Evolutionary conservation across 805 yeast genomes (phyloP).

Genomic region (Wickerhamiella sergipiensis): DNA sequence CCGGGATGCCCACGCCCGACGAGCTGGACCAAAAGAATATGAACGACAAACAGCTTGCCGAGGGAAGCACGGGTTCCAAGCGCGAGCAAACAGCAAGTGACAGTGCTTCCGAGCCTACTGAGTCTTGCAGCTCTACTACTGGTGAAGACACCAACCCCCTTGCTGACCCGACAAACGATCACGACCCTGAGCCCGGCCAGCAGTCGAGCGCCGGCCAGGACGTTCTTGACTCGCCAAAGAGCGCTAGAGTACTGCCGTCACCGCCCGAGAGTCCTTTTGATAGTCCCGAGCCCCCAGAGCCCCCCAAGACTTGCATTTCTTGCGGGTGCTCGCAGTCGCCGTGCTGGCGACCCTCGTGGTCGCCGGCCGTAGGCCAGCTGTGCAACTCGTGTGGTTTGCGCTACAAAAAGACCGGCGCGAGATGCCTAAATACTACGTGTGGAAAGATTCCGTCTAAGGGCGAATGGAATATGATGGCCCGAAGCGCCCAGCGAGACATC

Average conservation of each 20-base stretch:
- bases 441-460: constrained; percentile 91
- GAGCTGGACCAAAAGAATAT: background rate
- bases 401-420: constrained; percentile 84
- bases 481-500: background rate
- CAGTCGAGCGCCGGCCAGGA: background rate
- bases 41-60: background rate
- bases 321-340: constrained; percentile 88
- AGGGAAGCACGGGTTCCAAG: too few relatives aligned
- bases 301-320: constrained; percentile 45
- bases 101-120: too few relatives aligned
- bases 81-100: too few relatives aligned
- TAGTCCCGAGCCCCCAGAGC: background rate
- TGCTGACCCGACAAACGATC: background rate
- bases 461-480: constrained; percentile 78
- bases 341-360: constrained; percentile 98
- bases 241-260: background rate
- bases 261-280: background rate
- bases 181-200: background rate
- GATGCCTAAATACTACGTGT: constrained; percentile 67
- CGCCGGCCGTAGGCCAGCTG: constrained; percentile 77
- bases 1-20: background rate
- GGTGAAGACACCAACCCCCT: too few relatives aligned
- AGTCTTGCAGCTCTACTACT: too few relatives aligned
- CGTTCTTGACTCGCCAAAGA: background rate
- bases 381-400: constrained; percentile 95